These are phyloP conservation scores for Tricholoma sp. DNA, from an alignment of 768 basidiomycete species.

Conservation along the genomic window DNA sequence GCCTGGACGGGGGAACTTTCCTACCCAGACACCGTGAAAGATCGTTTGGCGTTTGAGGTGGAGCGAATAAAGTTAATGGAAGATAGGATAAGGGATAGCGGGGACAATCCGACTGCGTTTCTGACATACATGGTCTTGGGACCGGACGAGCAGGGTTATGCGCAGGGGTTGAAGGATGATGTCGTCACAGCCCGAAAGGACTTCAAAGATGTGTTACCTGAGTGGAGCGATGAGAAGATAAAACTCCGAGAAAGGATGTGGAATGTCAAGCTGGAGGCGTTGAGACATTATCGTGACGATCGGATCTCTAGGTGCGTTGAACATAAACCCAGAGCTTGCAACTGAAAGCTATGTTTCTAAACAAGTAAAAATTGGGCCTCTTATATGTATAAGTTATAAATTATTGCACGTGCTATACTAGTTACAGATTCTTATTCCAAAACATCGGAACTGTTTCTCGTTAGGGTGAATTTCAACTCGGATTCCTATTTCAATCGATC, in stretches of 20 bases:
- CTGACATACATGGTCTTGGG: conserved; percentile 32
- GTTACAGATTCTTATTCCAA: no score
- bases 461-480: no score
- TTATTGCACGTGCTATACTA: no score
- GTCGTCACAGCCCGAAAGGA: conserved; percentile 25
- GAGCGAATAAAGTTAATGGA: conserved; percentile 26
- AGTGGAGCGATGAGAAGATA: conserved; percentile 31
- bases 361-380: no score
- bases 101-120: conserved; percentile 26
- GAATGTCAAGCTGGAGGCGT: conserved; percentile 26
- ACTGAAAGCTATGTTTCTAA: no score
- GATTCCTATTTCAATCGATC: no score
- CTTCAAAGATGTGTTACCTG: conserved; percentile 23
- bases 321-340: neutral
- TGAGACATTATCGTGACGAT: conserved; percentile 21
- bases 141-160: conserved; percentile 30
- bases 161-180: conserved; percentile 27
- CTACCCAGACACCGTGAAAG: conserved; percentile 29
- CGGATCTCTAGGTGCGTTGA: neutral
- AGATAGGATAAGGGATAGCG: conserved; percentile 12
- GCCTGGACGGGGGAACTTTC: conserved; percentile 29
- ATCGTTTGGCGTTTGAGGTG: conserved; percentile 31
- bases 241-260: conserved; percentile 31
- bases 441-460: no score
- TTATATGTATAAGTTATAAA: no score